Evolutionary conservation across 352 stramenopile genomes (phyloP), one percentile per base, ranked within the genome.

Genomic region (Pythium rhizo-oryzae): DNA sequence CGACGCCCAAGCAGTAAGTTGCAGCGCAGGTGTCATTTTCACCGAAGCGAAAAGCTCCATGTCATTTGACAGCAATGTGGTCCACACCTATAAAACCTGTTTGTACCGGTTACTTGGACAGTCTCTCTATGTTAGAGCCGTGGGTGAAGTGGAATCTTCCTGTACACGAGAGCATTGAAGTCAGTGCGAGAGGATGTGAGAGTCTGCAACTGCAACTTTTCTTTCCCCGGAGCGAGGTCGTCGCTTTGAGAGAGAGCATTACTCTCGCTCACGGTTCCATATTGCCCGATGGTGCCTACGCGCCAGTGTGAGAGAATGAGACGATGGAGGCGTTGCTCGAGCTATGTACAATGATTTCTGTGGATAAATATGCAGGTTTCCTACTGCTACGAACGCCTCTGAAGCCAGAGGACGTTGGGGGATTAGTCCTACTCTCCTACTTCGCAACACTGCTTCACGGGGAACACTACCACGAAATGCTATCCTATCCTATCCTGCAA

Each of bases 341-440:
- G 33, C 19, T 66, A 63, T 64, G 54, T 60, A 70, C 63, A 70
- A 30, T 25, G 8, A 47, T 21, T 58, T 24, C 46, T 44, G 46
- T 43, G 23, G 55, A 70, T 70, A 70, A 70, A 70, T 70, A 70
- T 70, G 64, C 64, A 70, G 64, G 49, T 4, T 60, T 70, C 46
- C 64, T 69, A 69, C 44, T 69, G 44, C 55, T 69, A 64, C 46
- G n/a, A 50, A 50, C 37, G 25, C 8, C 12, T 15, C 55, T 19
- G 4, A 28, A 18, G 52, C 15, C 39, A 37, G 30, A 53, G 39
- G n/a, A n/a, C n/a, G n/a, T n/a, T n/a, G n/a, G n/a, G 8, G 21
- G n/a, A 30, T 54, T 25, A 7, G 33, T 47, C 35, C 41, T 47
- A n/a, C 41, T 44, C 49, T 56, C 58, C 33, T 49, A 35, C 37